Base-by-base conservation (phyloP, 768 basidiomycete genomes). In the Galerina marginata region DNA sequence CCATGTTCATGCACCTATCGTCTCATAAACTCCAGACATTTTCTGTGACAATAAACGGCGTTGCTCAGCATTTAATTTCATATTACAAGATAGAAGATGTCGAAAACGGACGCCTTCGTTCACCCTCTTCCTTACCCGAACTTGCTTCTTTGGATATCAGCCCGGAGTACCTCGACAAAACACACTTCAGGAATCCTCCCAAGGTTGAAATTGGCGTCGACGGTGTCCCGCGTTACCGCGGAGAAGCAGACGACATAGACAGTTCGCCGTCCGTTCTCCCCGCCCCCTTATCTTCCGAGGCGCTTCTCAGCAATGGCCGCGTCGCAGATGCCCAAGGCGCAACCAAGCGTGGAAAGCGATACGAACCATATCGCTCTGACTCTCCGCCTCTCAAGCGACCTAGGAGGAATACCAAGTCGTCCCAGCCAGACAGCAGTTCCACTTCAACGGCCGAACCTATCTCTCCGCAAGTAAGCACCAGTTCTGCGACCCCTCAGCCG, bases 31-130 rank as follows among this genome's bases (percentile, higher is more conserved):
- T 56, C 29, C 71, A 96, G 95, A 96, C 95, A 9, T 95, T 97
- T 73, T 96, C 95, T 10, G 79, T 97, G 57, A 88, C 88, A 20
- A 93, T 95, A 60, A 83, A 82, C 56, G 93, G 92, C 25, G 90
- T 91, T 38, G 83, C 93, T 1, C 95, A 97, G 69, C 96, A 97
- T 72, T 83, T 97, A 56, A 92, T 98, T 52, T 95, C 94, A 4
- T 98, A 98, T 78, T 98, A 97, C 80, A 90, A 89, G 66, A 83
- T 96, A 54, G 90, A 93, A 62, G 96, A 99, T 71, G 94, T 97
- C 29, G 86, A 92, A 58, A 86, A 87, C 48, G 96, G 95, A 12
- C 89, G 93, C 33, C 85, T 99, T 11, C 89, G 94, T 38, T 83
- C 91, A 0, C 96, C 96, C 0, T 96, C 93, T 0, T 90, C 92